These are phyloP conservation scores for Xerocomellus amylosporus DNA, from an alignment of 768 basidiomycete genomes.

Conservation along the genomic window DNA sequence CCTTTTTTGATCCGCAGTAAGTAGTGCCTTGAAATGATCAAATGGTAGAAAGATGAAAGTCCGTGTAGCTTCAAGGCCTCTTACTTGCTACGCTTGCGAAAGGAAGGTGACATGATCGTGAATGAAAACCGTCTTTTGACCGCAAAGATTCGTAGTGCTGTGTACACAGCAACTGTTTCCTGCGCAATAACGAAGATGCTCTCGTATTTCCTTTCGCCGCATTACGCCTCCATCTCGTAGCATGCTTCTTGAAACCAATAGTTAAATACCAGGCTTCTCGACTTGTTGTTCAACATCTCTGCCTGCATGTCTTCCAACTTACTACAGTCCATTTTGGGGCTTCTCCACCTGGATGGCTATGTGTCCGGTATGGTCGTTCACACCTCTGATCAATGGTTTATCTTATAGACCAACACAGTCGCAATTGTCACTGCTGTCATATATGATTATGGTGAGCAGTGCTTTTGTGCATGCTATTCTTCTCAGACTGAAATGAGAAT, in stretches of 20 bases:
- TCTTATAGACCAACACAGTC: background rate
- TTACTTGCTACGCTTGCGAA: background rate
- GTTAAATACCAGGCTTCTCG: no score
- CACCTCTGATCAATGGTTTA: background rate
- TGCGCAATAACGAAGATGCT: background rate
- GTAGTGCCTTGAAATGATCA: no score
- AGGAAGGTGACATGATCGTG: background rate
- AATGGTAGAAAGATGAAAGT: background rate
- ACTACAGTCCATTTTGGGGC: background rate
- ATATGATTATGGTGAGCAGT: slow-evolving; percentile 12
- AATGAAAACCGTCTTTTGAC: background rate
- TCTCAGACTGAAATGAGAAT: background rate
- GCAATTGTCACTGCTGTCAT: background rate
- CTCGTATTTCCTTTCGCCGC: background rate
- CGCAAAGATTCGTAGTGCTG: background rate
- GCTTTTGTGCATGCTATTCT: background rate
- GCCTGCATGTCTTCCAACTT: slow-evolving; percentile 4
- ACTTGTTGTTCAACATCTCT: no score
- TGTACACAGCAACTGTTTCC: background rate
- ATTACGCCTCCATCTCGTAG: background rate
- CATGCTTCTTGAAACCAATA: background rate
- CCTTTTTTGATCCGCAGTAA: background rate
- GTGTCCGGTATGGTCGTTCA: background rate
- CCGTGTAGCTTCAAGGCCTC: background rate
- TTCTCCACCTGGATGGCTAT: background rate